Evolutionary conservation across 1,284 basidiomycete species (phyloP).

Genomic region (Cryptococcus sp.): DNA sequence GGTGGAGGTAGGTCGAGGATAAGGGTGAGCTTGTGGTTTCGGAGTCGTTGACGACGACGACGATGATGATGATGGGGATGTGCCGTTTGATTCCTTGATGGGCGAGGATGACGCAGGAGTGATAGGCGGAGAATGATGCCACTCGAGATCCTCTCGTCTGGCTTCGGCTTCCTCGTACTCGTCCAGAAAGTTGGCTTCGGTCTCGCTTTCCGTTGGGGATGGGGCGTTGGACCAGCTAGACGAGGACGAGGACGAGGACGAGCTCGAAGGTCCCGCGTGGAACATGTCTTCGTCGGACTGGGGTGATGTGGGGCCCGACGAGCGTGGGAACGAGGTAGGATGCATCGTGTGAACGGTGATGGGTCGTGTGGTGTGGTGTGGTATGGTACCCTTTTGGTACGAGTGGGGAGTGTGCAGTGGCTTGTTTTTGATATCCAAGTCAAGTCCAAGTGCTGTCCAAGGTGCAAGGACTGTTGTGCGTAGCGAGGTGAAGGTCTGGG

Average conservation of each 20-base stretch:
- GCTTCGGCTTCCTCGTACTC: constrained; percentile 4
- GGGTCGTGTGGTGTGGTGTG: too few relatives aligned
- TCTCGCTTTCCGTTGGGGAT: constrained; percentile 3
- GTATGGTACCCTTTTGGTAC: too few relatives aligned
- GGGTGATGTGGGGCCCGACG: neutral
- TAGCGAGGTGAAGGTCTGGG: too few relatives aligned
- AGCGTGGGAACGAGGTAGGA: neutral
- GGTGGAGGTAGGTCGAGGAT: constrained; percentile 3
- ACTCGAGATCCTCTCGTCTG: neutral
- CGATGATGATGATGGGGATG: too few relatives aligned
- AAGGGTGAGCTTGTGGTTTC: neutral
- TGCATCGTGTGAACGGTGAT: too few relatives aligned
- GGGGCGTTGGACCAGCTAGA: neutral
- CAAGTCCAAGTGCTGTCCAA: too few relatives aligned
- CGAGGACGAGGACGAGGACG: neutral
- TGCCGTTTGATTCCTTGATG: too few relatives aligned
- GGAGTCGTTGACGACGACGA: too few relatives aligned
- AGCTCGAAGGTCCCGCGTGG: neutral
- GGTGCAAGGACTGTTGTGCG: too few relatives aligned
- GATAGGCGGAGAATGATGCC: neutral
- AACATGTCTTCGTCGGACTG: neutral
- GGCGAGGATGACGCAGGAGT: neutral
- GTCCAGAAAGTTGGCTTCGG: neutral
- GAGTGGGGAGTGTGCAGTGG: too few relatives aligned
- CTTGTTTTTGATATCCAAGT: too few relatives aligned